Percentiles rank a stretch among this genome's conserved stretches.
These are phyloP conservation scores for Cichorium intybus DNA, from an alignment of 140 eudicot genomes.

Conservation along the genomic window DNA sequence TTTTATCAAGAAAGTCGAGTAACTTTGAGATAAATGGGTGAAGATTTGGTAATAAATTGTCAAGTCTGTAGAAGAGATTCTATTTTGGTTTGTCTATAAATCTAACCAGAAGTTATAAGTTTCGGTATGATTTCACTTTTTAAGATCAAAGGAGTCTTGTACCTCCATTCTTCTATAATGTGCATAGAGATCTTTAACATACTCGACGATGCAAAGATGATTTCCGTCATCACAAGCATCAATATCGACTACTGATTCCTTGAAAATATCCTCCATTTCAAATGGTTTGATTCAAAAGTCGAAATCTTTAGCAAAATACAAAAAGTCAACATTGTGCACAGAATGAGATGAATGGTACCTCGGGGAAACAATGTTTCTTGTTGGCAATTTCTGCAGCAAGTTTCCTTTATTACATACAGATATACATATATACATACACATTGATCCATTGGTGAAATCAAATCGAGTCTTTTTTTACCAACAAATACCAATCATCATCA, in stretches of 20 bases:
- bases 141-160: background rate
- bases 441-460: too few relatives aligned
- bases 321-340: background rate
- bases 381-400: constrained; percentile 54
- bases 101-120: background rate
- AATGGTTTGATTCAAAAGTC: background rate
- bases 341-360: constrained; percentile 31
- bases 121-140: background rate
- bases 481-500: too few relatives aligned
- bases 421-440: too few relatives aligned
- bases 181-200: constrained; percentile 73
- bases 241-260: constrained; percentile 63
- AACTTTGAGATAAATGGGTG: too few relatives aligned
- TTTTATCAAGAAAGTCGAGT: constrained; percentile 17
- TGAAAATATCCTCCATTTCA: constrained; percentile 85
- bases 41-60: too few relatives aligned
- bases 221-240: constrained; percentile 60
- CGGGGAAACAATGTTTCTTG: constrained; percentile 39
- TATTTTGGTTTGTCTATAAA: too few relatives aligned
- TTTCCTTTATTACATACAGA: constrained; percentile 48
- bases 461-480: too few relatives aligned
- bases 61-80: too few relatives aligned
- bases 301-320: background rate
- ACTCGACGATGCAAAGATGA: constrained; percentile 74
- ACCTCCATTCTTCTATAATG: constrained; percentile 87